A percentile compares a stretch with the other conserved stretches of the same genome.
Conservation (phyloP, 2,329 filamentous ascomycete species). For the Trichoderma semiorbis region DNA sequence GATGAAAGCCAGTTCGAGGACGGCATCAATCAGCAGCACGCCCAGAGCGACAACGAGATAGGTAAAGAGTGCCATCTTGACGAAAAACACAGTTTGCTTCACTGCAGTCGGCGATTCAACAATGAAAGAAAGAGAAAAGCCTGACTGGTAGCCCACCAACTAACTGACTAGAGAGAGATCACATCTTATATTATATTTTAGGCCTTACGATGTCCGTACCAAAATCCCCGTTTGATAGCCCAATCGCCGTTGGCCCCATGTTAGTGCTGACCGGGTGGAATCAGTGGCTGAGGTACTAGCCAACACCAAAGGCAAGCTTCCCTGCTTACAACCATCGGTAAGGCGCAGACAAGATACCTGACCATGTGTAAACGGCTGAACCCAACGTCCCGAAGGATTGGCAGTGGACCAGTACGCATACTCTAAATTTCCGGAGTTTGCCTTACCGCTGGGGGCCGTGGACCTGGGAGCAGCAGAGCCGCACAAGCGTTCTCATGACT, state of each 20-base stretch:
- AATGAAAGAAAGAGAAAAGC: background rate
- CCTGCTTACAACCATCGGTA: conserved; percentile 9
- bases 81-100: background rate
- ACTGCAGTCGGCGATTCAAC: background rate
- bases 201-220: background rate
- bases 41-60: conserved; percentile 25
- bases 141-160: background rate
- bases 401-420: background rate
- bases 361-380: background rate
- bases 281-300: background rate
- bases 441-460: background rate
- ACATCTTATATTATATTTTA: background rate
- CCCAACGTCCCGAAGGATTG: background rate
- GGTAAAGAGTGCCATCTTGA: conserved; percentile 7
- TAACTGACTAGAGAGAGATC: background rate
- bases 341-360: background rate
- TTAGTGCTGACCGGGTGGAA: conserved; percentile 17
- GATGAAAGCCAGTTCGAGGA: conserved; percentile 30
- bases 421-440: background rate
- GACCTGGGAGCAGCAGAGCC: background rate
- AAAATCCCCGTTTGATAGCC: background rate
- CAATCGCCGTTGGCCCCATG: background rate
- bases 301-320: background rate
- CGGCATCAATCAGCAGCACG: conserved; percentile 27
- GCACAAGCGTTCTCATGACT: background rate